Conservation (phyloP, 1,284 basidiomycete genomes). For the Trichosporon coremiiforme region DNA sequence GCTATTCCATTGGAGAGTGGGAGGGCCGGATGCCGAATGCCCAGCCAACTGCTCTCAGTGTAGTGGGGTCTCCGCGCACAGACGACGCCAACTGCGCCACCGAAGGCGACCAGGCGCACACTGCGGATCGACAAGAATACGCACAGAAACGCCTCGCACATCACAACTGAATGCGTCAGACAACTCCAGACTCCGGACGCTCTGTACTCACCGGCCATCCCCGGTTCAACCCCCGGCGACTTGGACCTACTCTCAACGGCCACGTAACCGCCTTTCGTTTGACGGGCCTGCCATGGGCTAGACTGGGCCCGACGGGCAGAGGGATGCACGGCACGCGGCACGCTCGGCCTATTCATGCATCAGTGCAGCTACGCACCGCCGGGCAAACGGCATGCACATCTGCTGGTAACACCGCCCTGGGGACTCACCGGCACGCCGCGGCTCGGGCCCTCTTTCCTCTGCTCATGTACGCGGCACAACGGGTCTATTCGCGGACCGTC, state of each 20-base stretch:
- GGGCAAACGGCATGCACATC: neutral
- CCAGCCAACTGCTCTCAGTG: too few species aligned
- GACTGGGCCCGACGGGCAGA: too few species aligned
- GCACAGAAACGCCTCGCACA: neutral
- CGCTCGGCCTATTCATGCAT: neutral
- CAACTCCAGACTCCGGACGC: too few species aligned
- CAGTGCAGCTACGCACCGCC: neutral
- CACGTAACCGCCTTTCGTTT: neutral
- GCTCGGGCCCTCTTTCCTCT: neutral
- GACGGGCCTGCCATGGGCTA: neutral
- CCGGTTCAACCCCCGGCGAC: neutral
- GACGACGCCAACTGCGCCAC: slow-evolving; percentile 2
- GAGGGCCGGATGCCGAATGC: neutral
- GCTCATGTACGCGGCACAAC: too few species aligned
- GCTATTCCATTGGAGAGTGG: too few species aligned
- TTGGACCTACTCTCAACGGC: neutral
- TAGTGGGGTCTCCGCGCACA: slow-evolving; percentile 2
- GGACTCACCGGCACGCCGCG: neutral
- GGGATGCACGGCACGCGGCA: too few species aligned
- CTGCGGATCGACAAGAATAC: slow-evolving; percentile 3
- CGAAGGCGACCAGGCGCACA: neutral
- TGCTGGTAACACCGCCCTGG: neutral
- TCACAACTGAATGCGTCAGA: neutral
- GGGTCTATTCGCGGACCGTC: neutral
- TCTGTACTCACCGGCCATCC: neutral